phyloP scores from a whole-genome alignment of 176 grass and related monocot species.

The Phoenix dactylifera region DNA sequence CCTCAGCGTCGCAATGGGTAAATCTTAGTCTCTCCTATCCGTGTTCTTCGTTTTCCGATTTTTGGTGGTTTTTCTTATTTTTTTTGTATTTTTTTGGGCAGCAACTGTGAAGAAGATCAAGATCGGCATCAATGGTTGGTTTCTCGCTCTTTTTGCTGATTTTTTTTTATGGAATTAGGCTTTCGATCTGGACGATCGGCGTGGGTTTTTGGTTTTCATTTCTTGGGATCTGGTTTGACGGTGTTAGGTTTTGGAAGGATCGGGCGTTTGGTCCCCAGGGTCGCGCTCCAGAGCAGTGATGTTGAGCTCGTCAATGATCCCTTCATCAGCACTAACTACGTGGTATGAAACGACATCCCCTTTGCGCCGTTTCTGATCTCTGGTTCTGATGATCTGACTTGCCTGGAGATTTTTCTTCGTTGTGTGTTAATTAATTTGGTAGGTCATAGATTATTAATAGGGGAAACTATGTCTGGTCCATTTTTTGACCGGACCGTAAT shows the following conservation, averaged over 20 bases:
- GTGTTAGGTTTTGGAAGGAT: slow-evolving; percentile 60
- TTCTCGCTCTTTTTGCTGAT: neutral
- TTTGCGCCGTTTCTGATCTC: neutral
- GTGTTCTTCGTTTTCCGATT: too few species aligned
- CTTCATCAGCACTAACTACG: slow-evolving; percentile 61
- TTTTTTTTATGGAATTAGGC: neutral
- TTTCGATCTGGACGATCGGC: too few species aligned
- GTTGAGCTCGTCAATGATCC: slow-evolving; percentile 71
- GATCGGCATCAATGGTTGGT: slow-evolving; percentile 66
- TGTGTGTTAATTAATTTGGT: too few species aligned
- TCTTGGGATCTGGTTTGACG: too few species aligned
- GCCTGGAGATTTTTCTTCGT: neutral
- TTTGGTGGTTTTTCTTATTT: too few species aligned
- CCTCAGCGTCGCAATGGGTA: too few species aligned
- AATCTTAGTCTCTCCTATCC: too few species aligned
- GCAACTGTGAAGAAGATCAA: slow-evolving; percentile 28
- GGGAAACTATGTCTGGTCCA: too few species aligned
- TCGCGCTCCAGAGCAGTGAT: slow-evolving; percentile 60
- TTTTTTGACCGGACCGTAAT: too few species aligned
- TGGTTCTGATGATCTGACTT: slow-evolving; percentile 9
- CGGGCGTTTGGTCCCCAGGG: slow-evolving; percentile 55
- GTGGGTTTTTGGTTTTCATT: neutral
- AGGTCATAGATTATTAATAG: too few species aligned
- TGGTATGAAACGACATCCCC: slow-evolving; percentile 24
- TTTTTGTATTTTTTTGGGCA: too few species aligned